These are phyloP conservation scores for Cairneyella variabilis DNA, from an alignment of 495 filamentous ascomycete species.

Conservation along the genomic window DNA sequence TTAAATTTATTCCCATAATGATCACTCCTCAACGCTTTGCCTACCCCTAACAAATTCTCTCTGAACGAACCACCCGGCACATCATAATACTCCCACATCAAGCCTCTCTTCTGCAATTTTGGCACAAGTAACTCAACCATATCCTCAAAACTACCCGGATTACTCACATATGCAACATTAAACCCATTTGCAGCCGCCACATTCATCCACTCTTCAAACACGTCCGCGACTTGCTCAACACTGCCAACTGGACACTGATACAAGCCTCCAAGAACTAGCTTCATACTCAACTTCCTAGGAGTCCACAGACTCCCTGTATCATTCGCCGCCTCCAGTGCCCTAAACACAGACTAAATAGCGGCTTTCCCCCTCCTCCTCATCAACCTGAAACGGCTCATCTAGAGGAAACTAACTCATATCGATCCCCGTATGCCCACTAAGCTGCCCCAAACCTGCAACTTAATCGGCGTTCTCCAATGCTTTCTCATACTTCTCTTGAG, in stretches of 20 bases:
- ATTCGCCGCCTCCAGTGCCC: neutral
- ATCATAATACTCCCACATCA: slow-evolving; percentile 15
- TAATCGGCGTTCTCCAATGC: slow-evolving; percentile 46
- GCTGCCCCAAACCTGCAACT: slow-evolving; percentile 51
- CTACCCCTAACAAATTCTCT: slow-evolving; percentile 38
- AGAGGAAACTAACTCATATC: slow-evolving; percentile 50
- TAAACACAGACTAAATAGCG: neutral
- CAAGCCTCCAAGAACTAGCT: slow-evolving; percentile 52
- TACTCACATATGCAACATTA: slow-evolving; percentile 44
- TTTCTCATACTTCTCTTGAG: slow-evolving; percentile 48
- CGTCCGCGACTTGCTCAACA: slow-evolving; percentile 21
- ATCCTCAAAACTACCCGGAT: slow-evolving; percentile 41
- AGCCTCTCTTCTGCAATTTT: slow-evolving; percentile 34
- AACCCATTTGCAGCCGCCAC: slow-evolving; percentile 64
- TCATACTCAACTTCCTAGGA: slow-evolving; percentile 53
- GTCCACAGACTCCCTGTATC: neutral
- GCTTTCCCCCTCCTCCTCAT: too few species aligned
- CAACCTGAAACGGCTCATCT: slow-evolving; percentile 38
- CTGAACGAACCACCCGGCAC: slow-evolving; percentile 44
- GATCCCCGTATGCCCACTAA: slow-evolving; percentile 56
- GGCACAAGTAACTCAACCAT: slow-evolving; percentile 40
- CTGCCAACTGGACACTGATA: slow-evolving; percentile 40
- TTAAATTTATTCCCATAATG: neutral
- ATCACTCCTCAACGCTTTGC: neutral
- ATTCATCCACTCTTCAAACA: slow-evolving; percentile 43